These are phyloP conservation scores for Aquanectria penicillioides DNA, from an alignment of 2,329 filamentous ascomycete genomes.

Conservation along the genomic window DNA sequence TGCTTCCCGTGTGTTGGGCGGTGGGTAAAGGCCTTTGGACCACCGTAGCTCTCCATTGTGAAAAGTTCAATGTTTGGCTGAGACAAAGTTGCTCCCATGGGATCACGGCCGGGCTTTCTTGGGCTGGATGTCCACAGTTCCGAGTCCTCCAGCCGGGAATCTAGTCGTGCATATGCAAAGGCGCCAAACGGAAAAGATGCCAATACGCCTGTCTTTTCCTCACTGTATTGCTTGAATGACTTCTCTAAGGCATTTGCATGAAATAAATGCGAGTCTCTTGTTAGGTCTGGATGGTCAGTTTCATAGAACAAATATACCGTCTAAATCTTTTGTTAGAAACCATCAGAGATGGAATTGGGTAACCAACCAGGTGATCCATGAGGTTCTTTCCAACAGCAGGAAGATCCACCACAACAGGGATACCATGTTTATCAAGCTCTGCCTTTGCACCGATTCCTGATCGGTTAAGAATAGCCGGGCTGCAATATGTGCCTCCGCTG, in stretches of 20 bases:
- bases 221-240: slow-evolving; percentile 64
- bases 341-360: neutral
- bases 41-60: slow-evolving; percentile 69
- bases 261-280: slow-evolving; percentile 64
- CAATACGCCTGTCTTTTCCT: slow-evolving; percentile 66
- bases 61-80: slow-evolving; percentile 73
- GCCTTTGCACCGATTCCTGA: slow-evolving; percentile 60
- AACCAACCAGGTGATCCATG: slow-evolving; percentile 52
- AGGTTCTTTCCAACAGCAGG: slow-evolving; percentile 62
- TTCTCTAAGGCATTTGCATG: slow-evolving; percentile 62
- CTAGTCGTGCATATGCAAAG: slow-evolving; percentile 70
- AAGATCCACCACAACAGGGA: slow-evolving; percentile 52
- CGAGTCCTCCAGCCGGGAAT: slow-evolving; percentile 65
- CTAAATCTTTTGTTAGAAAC: slow-evolving; percentile 35
- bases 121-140: slow-evolving; percentile 63
- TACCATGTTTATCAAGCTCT: slow-evolving; percentile 53
- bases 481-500: slow-evolving; percentile 60
- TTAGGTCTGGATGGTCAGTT: slow-evolving; percentile 59
- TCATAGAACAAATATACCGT: slow-evolving; percentile 71
- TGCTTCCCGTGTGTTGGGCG: slow-evolving; percentile 63
- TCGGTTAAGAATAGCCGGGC: slow-evolving; percentile 60
- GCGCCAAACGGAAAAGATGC: slow-evolving; percentile 71
- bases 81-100: slow-evolving; percentile 65
- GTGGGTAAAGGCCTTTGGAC: slow-evolving; percentile 65
- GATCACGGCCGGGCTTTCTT: slow-evolving; percentile 62